phyloP scores from a whole-genome alignment of 768 basidiomycete genomes.

The Amanita jacksonii region DNA sequence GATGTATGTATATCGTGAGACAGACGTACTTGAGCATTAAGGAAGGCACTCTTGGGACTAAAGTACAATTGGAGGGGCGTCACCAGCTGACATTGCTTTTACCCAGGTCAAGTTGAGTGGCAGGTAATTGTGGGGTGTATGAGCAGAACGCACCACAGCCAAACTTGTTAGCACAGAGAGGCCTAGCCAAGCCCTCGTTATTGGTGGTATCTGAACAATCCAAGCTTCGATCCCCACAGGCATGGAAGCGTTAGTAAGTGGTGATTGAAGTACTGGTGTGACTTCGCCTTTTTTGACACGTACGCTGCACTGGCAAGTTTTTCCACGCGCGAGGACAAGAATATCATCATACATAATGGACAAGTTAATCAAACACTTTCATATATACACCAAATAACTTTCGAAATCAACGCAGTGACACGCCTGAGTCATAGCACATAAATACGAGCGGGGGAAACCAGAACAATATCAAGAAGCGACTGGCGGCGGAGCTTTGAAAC shows the following conservation, averaged over 20 bases:
- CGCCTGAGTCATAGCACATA: slow-evolving; percentile 1
- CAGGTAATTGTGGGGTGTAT: not conserved
- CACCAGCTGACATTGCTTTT: slow-evolving; percentile 85
- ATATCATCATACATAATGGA: no score
- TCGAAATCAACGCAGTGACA: no score
- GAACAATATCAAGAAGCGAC: slow-evolving; percentile 7
- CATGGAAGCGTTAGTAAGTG: slow-evolving; percentile 29
- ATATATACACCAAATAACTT: no score
- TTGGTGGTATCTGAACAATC: slow-evolving; percentile 86
- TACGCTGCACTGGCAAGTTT: not conserved
- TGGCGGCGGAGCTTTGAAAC: slow-evolving; percentile 30
- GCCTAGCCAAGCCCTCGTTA: slow-evolving; percentile 80
- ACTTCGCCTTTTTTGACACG: no score
- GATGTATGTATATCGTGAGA: not conserved
- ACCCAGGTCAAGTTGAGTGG: slow-evolving; percentile 5
- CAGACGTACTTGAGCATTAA: slow-evolving; percentile 58
- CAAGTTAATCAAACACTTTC: no score
- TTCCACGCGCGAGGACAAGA: not conserved
- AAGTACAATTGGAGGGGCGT: slow-evolving; percentile 91
- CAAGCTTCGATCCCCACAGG: slow-evolving; percentile 84
- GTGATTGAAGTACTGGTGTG: not conserved
- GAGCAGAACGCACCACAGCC: slow-evolving; percentile 63
- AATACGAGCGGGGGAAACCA: no score
- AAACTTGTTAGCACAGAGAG: slow-evolving; percentile 73
- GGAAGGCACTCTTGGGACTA: slow-evolving; percentile 78